A percentile compares a stretch with the other conserved stretches of the same genome.
Evolutionary conservation across 371 early-diverging fungal species (phyloP).

Genomic region (Umbelopsis sp.): DNA sequence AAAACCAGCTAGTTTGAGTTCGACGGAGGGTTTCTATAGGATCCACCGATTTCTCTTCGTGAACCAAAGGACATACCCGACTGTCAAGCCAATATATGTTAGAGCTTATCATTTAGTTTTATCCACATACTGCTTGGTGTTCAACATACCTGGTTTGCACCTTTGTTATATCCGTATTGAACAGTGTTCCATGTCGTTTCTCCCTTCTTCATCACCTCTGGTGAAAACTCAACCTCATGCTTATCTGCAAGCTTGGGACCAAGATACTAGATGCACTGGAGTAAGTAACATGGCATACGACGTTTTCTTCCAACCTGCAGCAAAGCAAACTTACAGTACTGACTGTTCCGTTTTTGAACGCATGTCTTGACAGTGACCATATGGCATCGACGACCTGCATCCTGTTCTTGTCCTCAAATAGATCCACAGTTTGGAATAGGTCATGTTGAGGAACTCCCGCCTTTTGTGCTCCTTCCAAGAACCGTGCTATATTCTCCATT

Average conservation of each 20-base stretch:
- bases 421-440: constrained; percentile 89
- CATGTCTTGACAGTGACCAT: constrained; percentile 83
- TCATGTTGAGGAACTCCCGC: constrained; percentile 83
- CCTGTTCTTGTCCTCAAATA: constrained; percentile 87
- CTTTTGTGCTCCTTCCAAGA: constrained; percentile 71
- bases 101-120: not conserved
- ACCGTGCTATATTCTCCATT: constrained; percentile 89
- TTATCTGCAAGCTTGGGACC: constrained; percentile 83
- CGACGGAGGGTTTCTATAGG: not conserved
- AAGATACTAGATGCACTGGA: constrained; percentile 42
- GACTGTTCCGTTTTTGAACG: constrained; percentile 66
- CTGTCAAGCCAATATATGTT: not conserved
- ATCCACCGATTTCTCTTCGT: constrained; percentile 5
- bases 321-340: constrained; percentile 41
- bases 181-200: constrained; percentile 58
- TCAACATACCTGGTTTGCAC: constrained; percentile 52
- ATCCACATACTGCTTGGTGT: not conserved
- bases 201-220: constrained; percentile 69
- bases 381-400: constrained; percentile 78
- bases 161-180: constrained; percentile 64
- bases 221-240: constrained; percentile 64
- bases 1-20: not conserved
- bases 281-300: not conserved
- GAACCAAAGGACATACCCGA: constrained; percentile 12
- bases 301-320: not conserved